Percentiles rank a stretch among this genome's conserved stretches.
phyloP scores from a whole-genome alignment of 768 basidiomycete species.

The Nidularia pulvinata region DNA sequence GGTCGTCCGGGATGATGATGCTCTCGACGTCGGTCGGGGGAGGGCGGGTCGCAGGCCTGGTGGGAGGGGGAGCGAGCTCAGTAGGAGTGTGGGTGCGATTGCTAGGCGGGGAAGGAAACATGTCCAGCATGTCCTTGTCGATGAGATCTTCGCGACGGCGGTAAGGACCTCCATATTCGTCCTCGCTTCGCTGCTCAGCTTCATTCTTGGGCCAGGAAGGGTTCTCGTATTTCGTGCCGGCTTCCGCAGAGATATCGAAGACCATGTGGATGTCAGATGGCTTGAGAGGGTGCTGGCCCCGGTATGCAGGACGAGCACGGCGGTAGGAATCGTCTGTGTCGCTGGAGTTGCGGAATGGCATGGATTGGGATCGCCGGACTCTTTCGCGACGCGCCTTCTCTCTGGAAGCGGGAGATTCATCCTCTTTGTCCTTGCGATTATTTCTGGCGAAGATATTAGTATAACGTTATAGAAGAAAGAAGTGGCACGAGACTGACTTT shows the following conservation, averaged over 20 bases:
- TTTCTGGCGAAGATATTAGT: too few species aligned
- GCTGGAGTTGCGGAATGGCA: conserved; percentile 16
- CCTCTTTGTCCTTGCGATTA: too few species aligned
- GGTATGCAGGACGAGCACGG: conserved; percentile 6
- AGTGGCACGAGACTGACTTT: background rate
- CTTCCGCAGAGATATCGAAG: conserved; percentile 7
- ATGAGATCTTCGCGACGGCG: conserved; percentile 1
- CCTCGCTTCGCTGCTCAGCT: background rate
- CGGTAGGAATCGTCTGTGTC: conserved; percentile 11
- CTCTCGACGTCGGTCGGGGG: background rate
- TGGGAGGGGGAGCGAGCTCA: background rate
- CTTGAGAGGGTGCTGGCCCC: conserved; percentile 8
- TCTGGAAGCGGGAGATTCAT: too few species aligned
- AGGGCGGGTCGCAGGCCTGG: background rate
- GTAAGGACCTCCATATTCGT: background rate
- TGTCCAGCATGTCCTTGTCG: conserved; percentile 7
- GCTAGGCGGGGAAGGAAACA: conserved; percentile 6
- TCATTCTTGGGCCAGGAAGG: background rate
- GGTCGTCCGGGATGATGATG: background rate
- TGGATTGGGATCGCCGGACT: conserved; percentile 17
- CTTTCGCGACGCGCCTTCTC: conserved; percentile 7
- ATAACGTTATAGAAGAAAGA: too few species aligned
- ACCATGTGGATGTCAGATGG: conserved; percentile 7
- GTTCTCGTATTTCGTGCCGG: background rate
- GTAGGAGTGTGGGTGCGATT: background rate